Conservation (phyloP, 768 basidiomycete species). For the Sistotremastrum niveocremeum region DNA sequence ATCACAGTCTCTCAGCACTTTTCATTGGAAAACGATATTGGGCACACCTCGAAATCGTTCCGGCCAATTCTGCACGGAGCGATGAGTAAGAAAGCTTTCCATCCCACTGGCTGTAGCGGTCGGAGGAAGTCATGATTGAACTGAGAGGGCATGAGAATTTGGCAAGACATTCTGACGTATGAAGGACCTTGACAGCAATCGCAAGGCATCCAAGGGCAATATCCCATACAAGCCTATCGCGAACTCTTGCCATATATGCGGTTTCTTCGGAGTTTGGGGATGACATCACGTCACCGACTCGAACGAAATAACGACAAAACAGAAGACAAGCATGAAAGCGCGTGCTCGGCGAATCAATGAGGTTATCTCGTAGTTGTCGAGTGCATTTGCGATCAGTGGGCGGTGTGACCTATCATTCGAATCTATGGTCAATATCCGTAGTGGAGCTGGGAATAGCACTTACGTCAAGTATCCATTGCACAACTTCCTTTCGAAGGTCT, state of each 20-base stretch:
- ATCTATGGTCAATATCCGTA: not conserved
- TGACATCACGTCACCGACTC: slow-evolving; percentile 17
- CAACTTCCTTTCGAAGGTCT: slow-evolving; percentile 20
- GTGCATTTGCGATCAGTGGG: not conserved
- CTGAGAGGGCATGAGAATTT: slow-evolving; percentile 18
- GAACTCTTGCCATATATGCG: not conserved
- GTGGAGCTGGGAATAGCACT: not conserved
- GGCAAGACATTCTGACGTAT: not conserved
- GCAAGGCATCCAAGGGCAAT: slow-evolving; percentile 44
- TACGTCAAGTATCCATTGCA: slow-evolving; percentile 36
- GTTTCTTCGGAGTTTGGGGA: not conserved
- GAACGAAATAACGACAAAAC: slow-evolving; percentile 42
- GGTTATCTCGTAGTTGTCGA: slow-evolving; percentile 35
- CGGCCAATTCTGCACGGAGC: slow-evolving; percentile 33
- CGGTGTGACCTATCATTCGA: not conserved
- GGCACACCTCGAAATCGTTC: slow-evolving; percentile 40
- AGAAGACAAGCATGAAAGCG: slow-evolving; percentile 53
- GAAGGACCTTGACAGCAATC: slow-evolving; percentile 43
- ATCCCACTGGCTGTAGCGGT: slow-evolving; percentile 40
- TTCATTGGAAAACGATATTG: not conserved
- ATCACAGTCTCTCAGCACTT: not conserved
- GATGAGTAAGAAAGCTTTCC: slow-evolving; percentile 35
- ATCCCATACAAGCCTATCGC: slow-evolving; percentile 37
- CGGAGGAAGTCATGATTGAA: slow-evolving; percentile 49
- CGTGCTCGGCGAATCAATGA: slow-evolving; percentile 40